These are phyloP conservation scores for Amanita pseudoporphyria DNA, from an alignment of 768 basidiomycete species.

Conservation along the genomic window DNA sequence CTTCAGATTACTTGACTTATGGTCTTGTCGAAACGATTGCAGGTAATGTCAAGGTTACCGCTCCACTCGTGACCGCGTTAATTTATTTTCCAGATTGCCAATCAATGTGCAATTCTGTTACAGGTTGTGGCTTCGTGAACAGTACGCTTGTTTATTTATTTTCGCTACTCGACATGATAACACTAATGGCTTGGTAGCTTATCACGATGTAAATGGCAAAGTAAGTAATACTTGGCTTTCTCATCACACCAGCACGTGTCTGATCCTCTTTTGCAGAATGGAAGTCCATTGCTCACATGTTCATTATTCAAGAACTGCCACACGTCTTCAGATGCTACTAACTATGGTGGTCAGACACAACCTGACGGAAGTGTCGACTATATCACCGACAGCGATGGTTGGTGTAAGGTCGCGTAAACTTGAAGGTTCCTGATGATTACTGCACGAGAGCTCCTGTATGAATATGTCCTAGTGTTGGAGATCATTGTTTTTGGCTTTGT, in stretches of 20 bases:
- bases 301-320: constrained; percentile 32
- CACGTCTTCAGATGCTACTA: constrained; percentile 24
- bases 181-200: constrained; percentile 18
- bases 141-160: constrained; percentile 18
- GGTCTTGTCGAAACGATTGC: constrained; percentile 34
- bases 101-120: constrained; percentile 33
- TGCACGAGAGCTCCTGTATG: too few species aligned
- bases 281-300: constrained; percentile 35
- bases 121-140: constrained; percentile 33
- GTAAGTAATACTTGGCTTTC: constrained; percentile 14
- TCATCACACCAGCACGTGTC: background rate
- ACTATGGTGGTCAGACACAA: constrained; percentile 34
- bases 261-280: constrained; percentile 18
- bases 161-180: background rate
- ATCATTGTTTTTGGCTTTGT: too few species aligned
- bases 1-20: constrained; percentile 30
- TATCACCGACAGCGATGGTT: constrained; percentile 33
- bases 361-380: constrained; percentile 30
- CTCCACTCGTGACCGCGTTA: background rate
- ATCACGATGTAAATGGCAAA: constrained; percentile 39
- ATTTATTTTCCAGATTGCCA: constrained; percentile 25
- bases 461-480: too few species aligned
- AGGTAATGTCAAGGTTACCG: constrained; percentile 17
- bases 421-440: background rate
- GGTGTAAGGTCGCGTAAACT: constrained; percentile 21